Evolutionary conservation across 1,284 basidiomycete genomes (phyloP).

Genomic region (Wolfiporia cocos): DNA sequence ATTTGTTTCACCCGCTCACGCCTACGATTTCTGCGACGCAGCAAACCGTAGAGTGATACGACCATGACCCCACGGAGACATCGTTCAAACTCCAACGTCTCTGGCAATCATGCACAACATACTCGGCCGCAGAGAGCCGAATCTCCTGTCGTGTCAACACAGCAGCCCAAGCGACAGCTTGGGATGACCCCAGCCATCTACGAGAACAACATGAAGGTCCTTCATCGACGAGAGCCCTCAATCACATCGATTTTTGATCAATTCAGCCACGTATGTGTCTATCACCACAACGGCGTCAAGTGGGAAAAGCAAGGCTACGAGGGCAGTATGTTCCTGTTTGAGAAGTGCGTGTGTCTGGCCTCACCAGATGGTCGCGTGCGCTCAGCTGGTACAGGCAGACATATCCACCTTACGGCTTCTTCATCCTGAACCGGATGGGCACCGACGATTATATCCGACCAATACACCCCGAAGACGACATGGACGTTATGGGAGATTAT

Average conservation of each 20-base stretch:
- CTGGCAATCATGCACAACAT: constrained; percentile 12
- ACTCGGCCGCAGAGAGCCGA: constrained; percentile 16
- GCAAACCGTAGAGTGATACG: too few relatives aligned
- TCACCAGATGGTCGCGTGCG: not conserved
- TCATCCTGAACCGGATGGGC: constrained; percentile 84
- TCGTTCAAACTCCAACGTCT: constrained; percentile 21
- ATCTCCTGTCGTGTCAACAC: constrained; percentile 13
- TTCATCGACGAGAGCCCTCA: constrained; percentile 74
- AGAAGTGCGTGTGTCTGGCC: constrained; percentile 46
- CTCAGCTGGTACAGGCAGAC: constrained; percentile 37
- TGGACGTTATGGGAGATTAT: constrained; percentile 58
- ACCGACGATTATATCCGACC: constrained; percentile 77
- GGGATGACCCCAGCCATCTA: constrained; percentile 33
- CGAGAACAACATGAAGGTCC: constrained; percentile 76
- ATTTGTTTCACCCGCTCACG: too few relatives aligned
- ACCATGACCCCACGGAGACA: constrained; percentile 24
- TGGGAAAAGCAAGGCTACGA: constrained; percentile 86
- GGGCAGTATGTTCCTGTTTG: constrained; percentile 86
- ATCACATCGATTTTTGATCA: constrained; percentile 80
- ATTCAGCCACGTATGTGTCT: constrained; percentile 80
- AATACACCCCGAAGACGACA: constrained; percentile 75
- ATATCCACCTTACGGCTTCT: constrained; percentile 82
- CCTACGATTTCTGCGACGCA: too few relatives aligned
- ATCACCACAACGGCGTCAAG: constrained; percentile 61
- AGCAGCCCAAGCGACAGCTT: constrained; percentile 18